Evolutionary conservation across 208 protist species (phyloP).

Genomic region (Trypanosoma conorhini): DNA sequence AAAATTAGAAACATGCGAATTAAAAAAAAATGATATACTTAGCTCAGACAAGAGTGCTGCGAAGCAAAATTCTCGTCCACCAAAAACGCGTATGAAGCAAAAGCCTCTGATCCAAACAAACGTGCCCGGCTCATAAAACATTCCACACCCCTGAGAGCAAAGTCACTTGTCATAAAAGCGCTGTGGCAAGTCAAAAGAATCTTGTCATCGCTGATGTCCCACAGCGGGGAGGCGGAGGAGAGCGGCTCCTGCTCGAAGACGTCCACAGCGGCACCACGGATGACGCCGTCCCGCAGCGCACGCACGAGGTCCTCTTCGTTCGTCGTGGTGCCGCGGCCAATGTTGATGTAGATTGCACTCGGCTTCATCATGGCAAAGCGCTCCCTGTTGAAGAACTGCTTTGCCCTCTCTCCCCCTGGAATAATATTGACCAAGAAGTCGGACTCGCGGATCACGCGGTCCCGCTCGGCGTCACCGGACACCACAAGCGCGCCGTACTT

Average conservation of each 20-base stretch:
- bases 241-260: constrained; percentile 85
- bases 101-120: neutral
- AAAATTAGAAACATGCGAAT: too few relatives aligned
- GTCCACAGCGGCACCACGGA: constrained; percentile 76
- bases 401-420: constrained; percentile 63
- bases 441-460: constrained; percentile 59
- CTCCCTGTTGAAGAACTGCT: constrained; percentile 77
- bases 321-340: constrained; percentile 75
- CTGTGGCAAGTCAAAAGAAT: constrained; percentile 43
- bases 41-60: neutral
- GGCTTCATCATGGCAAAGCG: constrained; percentile 82
- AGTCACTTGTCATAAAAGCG: neutral
- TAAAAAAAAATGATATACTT: neutral
- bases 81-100: neutral
- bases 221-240: constrained; percentile 57
- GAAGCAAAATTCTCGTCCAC: neutral
- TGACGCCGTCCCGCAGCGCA: constrained; percentile 58
- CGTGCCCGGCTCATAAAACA: neutral
- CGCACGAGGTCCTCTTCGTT: constrained; percentile 63
- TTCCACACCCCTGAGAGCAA: neutral
- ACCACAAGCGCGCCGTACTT: constrained; percentile 57
- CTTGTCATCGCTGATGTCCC: constrained; percentile 65
- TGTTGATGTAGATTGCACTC: constrained; percentile 84
- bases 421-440: constrained; percentile 88
- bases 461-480: constrained; percentile 40